These are phyloP conservation scores for Xylaria telfairii DNA, from an alignment of 495 filamentous ascomycete species.

Conservation along the genomic window DNA sequence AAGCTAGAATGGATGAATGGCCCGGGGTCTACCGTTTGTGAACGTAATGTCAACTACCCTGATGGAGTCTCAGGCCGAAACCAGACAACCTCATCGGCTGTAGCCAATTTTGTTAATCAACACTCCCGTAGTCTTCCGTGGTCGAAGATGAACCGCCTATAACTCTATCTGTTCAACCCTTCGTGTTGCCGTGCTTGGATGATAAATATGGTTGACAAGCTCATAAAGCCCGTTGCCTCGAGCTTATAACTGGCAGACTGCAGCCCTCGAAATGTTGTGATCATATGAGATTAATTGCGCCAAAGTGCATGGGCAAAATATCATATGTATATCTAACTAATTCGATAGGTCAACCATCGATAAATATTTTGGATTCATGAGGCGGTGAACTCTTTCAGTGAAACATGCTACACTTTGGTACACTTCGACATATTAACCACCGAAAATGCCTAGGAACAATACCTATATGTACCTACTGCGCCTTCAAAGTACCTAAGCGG, in stretches of 20 bases:
- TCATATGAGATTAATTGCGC: background rate
- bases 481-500: background rate
- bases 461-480: too few species aligned
- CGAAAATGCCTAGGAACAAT: too few species aligned
- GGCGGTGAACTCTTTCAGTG: background rate
- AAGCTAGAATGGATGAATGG: background rate
- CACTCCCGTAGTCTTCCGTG: conserved; percentile 6
- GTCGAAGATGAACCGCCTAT: background rate
- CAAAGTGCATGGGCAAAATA: background rate
- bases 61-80: conserved; percentile 3
- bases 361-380: background rate
- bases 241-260: background rate
- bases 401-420: background rate
- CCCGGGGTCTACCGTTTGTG: conserved; percentile 4
- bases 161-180: background rate
- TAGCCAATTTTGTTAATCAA: background rate
- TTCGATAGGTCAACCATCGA: background rate
- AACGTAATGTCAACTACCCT: conserved; percentile 14
- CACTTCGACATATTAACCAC: background rate
- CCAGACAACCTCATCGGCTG: background rate
- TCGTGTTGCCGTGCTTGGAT: background rate
- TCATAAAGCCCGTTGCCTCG: background rate
- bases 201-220: background rate
- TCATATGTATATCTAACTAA: background rate
- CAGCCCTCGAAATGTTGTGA: background rate